Percentiles rank a stretch among this genome's conserved stretches.
Evolutionary conservation across 208 protist genomes (phyloP).

Genomic region (Borovskyia barvae): DNA sequence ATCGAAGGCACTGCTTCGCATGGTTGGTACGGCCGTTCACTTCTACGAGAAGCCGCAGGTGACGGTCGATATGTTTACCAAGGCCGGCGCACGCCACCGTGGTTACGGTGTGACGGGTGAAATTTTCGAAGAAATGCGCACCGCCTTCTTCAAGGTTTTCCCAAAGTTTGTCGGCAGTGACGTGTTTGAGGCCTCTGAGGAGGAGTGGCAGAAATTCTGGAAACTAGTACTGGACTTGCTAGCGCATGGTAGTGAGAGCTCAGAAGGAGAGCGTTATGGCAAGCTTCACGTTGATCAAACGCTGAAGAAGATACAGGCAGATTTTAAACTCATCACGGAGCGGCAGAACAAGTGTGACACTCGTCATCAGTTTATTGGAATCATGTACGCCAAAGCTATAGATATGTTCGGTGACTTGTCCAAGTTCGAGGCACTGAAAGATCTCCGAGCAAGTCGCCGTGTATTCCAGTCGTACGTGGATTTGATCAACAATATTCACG

Average conservation of each 20-base stretch:
- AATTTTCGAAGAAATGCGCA: slow-evolving; percentile 51
- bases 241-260: slow-evolving; percentile 44
- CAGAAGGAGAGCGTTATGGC: slow-evolving; percentile 55
- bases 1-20: slow-evolving; percentile 47
- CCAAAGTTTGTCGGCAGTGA: slow-evolving; percentile 62
- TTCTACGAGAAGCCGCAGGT: slow-evolving; percentile 65
- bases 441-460: slow-evolving; percentile 40
- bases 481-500: slow-evolving; percentile 42
- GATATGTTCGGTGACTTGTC: slow-evolving; percentile 61
- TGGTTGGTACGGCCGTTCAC: slow-evolving; percentile 66
- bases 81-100: slow-evolving; percentile 61
- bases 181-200: slow-evolving; percentile 46
- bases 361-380: slow-evolving; percentile 52
- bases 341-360: slow-evolving; percentile 45
- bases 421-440: slow-evolving; percentile 52
- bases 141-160: slow-evolving; percentile 72
- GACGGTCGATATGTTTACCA: slow-evolving; percentile 56
- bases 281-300: slow-evolving; percentile 40
- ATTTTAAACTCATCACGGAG: slow-evolving; percentile 55
- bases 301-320: slow-evolving; percentile 44
- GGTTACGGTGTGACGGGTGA: slow-evolving; percentile 57
- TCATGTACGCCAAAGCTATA: slow-evolving; percentile 72
- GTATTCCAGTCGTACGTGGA: slow-evolving; percentile 57
- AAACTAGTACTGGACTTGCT: slow-evolving; percentile 45
- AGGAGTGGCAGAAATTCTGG: slow-evolving; percentile 77